Evolutionary conservation across 345 rosid species (phyloP), one percentile per base, ranked within the genome.

Genomic region (Clarkia xantiana): DNA sequence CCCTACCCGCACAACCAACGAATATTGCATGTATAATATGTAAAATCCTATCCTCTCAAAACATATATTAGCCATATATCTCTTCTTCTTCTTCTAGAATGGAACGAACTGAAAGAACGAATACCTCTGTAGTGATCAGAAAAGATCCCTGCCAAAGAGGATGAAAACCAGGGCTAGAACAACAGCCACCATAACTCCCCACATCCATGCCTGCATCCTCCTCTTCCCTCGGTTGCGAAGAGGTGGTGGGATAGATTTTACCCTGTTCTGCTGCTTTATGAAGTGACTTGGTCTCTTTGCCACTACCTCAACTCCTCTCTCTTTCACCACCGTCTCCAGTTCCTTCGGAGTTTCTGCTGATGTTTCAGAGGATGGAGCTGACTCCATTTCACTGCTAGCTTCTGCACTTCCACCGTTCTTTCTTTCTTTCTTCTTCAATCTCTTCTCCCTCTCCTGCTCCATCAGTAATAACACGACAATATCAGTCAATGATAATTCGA

Each of bases 361-460:
- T 18, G 65, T 49, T 61, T 82, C 2, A n/a, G n/a, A n/a, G 23
- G 52, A 59, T 3, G 61, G 55, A 53, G 48, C 57, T 8, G 68
- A 47, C 67, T 62, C 77, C 19, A 16, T 71, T 56, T 65, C 67
- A 14, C 45, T 58, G n/a, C 16, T 42, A 29, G 29, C 54, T 42
- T 52, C 59, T 10, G 66, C 71, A 36, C 55, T 45, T 3, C 55
- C 64, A 29, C 38, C 62, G 62, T 60, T 77, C 65, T 61, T 64
- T 52, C 66, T 80, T 54, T 76, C 88, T 77, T 82, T 86, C 77
- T 86, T 86, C 69, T 73, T 86, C 18, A 66, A 71, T 64, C 55
- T 82, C 76, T 77, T 85, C 70, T 85, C 97, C 67, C 70, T 80
- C 65, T 80, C 95, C 97, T 89, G 72, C 44, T n/a, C n/a, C n/a